These are phyloP conservation scores for Talaromyces adpressus DNA, from an alignment of 495 filamentous ascomycete species.

Conservation along the genomic window DNA sequence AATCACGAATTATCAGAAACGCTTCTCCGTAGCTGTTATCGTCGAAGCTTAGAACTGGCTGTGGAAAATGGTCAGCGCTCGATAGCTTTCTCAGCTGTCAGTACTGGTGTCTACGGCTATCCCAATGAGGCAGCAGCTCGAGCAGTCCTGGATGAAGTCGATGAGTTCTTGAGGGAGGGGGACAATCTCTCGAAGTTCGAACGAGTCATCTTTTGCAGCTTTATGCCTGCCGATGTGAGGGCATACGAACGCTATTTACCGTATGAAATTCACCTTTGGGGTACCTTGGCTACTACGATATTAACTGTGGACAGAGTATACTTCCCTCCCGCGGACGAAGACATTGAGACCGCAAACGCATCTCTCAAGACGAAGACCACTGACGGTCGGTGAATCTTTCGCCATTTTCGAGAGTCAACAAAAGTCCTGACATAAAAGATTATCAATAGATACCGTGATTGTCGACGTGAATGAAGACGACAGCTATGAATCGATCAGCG, in stretches of 20 bases:
- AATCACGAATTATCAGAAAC: slow-evolving; percentile 33
- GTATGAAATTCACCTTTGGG: slow-evolving; percentile 42
- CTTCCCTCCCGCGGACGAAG: slow-evolving; percentile 10
- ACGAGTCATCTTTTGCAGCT: slow-evolving; percentile 74
- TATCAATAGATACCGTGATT: slow-evolving; percentile 1
- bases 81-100: slow-evolving; percentile 77
- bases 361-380: slow-evolving; percentile 7
- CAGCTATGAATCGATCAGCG: slow-evolving; percentile 8
- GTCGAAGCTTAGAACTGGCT: slow-evolving; percentile 63
- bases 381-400: slow-evolving; percentile 14
- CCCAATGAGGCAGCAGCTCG: slow-evolving; percentile 64
- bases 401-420: slow-evolving; percentile 23
- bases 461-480: slow-evolving; percentile 3
- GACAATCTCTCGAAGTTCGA: slow-evolving; percentile 51
- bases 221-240: slow-evolving; percentile 65
- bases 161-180: slow-evolving; percentile 57
- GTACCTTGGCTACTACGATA: neutral
- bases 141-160: slow-evolving; percentile 61
- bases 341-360: slow-evolving; percentile 10
- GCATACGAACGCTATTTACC: slow-evolving; percentile 65
- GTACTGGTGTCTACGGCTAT: slow-evolving; percentile 88
- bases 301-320: slow-evolving; percentile 15
- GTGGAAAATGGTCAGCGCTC: slow-evolving; percentile 55
- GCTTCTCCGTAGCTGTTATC: slow-evolving; percentile 65
- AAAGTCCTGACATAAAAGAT: slow-evolving; percentile 9